Evolutionary conservation across 2,329 filamentous ascomycete species (phyloP).

Genomic region (Penicillium expansum): DNA sequence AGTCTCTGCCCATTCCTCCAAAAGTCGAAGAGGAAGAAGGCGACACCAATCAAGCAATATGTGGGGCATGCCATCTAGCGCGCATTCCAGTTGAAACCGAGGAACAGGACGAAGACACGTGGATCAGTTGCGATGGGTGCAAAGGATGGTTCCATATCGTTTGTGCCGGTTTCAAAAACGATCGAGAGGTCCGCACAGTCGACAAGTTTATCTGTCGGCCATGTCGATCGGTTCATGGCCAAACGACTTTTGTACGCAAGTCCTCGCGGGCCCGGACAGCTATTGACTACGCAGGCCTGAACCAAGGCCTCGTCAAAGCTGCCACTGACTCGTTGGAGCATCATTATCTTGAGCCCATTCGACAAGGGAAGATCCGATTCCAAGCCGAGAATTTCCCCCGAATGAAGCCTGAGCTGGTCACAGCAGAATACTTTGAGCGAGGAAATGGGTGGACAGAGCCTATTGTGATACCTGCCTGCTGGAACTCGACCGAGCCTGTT

Average conservation of each 20-base stretch:
- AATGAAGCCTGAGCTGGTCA: constrained; percentile 62
- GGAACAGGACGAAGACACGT: constrained; percentile 56
- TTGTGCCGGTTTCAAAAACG: constrained; percentile 64
- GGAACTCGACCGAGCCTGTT: constrained; percentile 55
- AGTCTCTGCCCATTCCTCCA: constrained; percentile 19
- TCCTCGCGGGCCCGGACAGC: constrained; percentile 63
- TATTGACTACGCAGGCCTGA: constrained; percentile 67
- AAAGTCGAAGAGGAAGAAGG: constrained; percentile 31
- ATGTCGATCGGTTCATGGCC: constrained; percentile 60
- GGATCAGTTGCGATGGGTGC: constrained; percentile 68
- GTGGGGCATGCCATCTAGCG: constrained; percentile 57
- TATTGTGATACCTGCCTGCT: constrained; percentile 62
- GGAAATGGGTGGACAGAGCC: constrained; percentile 64
- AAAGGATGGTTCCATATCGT: constrained; percentile 67
- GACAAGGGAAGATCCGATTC: constrained; percentile 62
- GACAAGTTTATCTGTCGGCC: constrained; percentile 65
- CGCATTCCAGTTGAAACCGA: constrained; percentile 51
- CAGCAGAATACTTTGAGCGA: constrained; percentile 61
- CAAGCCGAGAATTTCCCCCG: constrained; percentile 62
- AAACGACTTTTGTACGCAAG: constrained; percentile 66
- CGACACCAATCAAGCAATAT: constrained; percentile 47
- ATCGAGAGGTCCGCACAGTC: constrained; percentile 62
- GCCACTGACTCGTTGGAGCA: constrained; percentile 64
- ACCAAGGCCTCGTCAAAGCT: constrained; percentile 64
- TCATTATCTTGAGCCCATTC: constrained; percentile 66